These are phyloP conservation scores for Teratosphaeria destructans DNA, from an alignment of 2,329 filamentous ascomycete genomes.

Conservation along the genomic window DNA sequence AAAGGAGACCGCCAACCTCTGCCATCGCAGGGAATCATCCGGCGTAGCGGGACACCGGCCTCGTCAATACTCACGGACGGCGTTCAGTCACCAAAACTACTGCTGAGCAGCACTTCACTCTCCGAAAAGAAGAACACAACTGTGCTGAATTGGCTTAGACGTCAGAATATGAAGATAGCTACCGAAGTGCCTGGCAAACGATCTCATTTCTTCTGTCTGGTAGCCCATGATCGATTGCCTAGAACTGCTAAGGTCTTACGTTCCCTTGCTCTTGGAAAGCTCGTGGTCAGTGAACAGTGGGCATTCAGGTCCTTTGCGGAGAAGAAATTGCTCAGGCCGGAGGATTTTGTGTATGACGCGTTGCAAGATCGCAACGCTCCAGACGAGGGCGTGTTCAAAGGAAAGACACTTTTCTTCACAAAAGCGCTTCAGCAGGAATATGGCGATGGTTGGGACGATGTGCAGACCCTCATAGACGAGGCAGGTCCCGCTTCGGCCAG, in stretches of 20 bases:
- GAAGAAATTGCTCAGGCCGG: constrained; percentile 27
- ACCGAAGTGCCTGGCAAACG: constrained; percentile 24
- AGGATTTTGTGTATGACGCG: constrained; percentile 22
- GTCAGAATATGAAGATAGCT: constrained; percentile 21
- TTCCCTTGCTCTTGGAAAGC: constrained; percentile 32
- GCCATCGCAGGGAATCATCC: background rate
- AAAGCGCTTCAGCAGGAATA: constrained; percentile 27
- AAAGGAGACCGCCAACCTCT: background rate
- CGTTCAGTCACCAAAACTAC: constrained; percentile 9
- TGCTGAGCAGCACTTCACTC: constrained; percentile 12
- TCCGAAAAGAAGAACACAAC: constrained; percentile 7
- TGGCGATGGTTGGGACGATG: constrained; percentile 28
- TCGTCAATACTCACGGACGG: constrained; percentile 1
- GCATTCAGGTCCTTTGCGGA: constrained; percentile 28
- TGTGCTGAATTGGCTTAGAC: constrained; percentile 26
- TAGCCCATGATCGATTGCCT: constrained; percentile 28
- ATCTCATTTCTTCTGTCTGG: constrained; percentile 24
- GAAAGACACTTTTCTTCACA: constrained; percentile 41
- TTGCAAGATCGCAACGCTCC: constrained; percentile 19
- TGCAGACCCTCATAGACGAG: constrained; percentile 28
- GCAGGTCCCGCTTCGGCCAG: constrained; percentile 28
- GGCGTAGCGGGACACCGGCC: background rate
- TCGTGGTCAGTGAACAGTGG: constrained; percentile 40
- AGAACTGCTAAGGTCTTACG: constrained; percentile 38
- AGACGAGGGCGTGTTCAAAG: constrained; percentile 38